Conservation (phyloP, 306 rosid species). For the Rosa multiflora region DNA sequence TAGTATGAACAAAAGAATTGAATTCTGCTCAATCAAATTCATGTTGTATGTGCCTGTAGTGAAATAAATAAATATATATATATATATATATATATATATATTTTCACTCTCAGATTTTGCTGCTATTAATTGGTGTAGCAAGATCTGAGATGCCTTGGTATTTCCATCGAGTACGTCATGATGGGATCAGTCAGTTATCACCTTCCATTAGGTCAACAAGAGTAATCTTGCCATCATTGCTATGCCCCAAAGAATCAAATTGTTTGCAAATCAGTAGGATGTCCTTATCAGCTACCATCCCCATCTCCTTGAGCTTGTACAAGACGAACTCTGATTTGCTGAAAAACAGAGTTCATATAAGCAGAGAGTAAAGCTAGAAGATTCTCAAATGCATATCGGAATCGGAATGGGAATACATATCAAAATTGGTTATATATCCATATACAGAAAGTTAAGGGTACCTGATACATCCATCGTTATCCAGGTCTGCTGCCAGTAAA, state of each 20-base stretch:
- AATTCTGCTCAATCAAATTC: neutral
- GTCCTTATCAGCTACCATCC: conserved; percentile 54
- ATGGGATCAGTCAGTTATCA: conserved; percentile 21
- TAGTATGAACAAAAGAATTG: conserved; percentile 17
- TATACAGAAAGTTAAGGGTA: conserved; percentile 21
- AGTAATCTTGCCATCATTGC: conserved; percentile 57
- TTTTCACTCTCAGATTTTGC: neutral
- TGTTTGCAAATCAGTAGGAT: conserved; percentile 48
- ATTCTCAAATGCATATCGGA: neutral
- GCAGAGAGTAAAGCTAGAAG: neutral
- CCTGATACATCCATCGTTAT: conserved; percentile 80
- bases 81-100: too few species aligned
- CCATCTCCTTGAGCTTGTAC: conserved; percentile 81
- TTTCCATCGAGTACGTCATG: neutral
- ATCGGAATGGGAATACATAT: neutral
- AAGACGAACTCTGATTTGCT: conserved; percentile 69
- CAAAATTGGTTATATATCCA: neutral
- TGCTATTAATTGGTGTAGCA: neutral
- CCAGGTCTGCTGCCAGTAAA: conserved; percentile 66
- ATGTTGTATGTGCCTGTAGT: neutral
- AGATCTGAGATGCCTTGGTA: neutral
- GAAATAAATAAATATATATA: neutral
- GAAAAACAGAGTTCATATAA: conserved; percentile 21
- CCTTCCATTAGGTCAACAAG: conserved; percentile 55
- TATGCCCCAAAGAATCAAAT: conserved; percentile 54